Evolutionary conservation across 257 asterid species (phyloP).

Genomic region (Ehretia macrophylla): DNA sequence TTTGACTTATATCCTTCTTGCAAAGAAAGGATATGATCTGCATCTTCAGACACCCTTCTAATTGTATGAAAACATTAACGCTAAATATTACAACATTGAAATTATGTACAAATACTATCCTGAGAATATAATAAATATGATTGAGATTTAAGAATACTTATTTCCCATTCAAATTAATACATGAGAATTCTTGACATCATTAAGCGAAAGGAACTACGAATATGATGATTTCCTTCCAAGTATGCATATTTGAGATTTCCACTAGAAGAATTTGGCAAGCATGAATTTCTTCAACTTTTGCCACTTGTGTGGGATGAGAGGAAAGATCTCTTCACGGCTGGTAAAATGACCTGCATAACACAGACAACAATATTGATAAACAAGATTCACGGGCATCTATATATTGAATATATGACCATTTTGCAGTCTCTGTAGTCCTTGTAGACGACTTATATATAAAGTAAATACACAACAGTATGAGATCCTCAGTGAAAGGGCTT

Average conservation of each 20-base stretch:
- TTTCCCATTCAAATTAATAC: constrained; percentile 71
- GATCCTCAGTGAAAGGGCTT: too few species aligned
- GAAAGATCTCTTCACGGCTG: constrained; percentile 72
- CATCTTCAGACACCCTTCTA: too few species aligned
- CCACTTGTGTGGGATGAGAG: constrained; percentile 23
- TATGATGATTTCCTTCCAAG: constrained; percentile 34
- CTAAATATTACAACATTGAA: too few species aligned
- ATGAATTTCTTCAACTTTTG: constrained; percentile 57
- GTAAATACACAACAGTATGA: too few species aligned
- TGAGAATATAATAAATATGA: constrained; percentile 7
- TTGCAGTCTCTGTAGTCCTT: constrained; percentile 4
- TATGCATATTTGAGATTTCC: constrained; percentile 45
- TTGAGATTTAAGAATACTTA: constrained; percentile 31
- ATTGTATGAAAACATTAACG: too few species aligned
- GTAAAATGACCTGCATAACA: constrained; percentile 60
- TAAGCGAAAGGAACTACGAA: constrained; percentile 26
- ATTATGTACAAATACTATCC: neutral
- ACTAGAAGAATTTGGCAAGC: constrained; percentile 64
- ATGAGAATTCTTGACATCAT: constrained; percentile 36
- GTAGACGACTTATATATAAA: too few species aligned
- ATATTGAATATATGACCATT: neutral
- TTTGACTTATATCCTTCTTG: too few species aligned
- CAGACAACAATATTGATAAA: neutral
- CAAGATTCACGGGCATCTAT: too few species aligned
- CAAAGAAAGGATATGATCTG: too few species aligned